Evolutionary conservation across 2,329 filamentous ascomycete species (phyloP).

Genomic region (Colletotrichum zoysiae): DNA sequence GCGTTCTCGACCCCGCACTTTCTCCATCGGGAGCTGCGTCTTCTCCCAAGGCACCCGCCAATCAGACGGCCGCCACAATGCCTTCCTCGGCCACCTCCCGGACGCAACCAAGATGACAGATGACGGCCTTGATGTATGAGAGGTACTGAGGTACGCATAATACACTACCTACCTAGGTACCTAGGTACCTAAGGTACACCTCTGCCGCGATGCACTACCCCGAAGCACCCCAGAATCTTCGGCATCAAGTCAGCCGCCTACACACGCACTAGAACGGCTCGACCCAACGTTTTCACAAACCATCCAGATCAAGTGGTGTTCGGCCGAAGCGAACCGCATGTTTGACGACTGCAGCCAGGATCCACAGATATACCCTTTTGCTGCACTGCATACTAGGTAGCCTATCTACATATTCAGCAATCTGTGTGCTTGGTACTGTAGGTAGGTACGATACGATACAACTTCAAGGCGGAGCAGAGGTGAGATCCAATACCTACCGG

Average conservation of each 20-base stretch:
- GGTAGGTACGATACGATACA: neutral
- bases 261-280: neutral
- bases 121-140: too few relatives aligned
- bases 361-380: neutral
- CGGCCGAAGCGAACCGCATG: conserved; percentile 15
- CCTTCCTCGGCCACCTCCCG: conserved; percentile 24
- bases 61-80: conserved; percentile 1
- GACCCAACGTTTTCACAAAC: neutral
- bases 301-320: neutral
- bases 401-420: neutral
- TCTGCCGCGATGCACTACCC: conserved; percentile 9
- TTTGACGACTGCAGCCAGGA: conserved; percentile 11
- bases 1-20: conserved; percentile 33
- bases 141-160: too few relatives aligned
- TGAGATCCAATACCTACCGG: neutral
- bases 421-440: neutral
- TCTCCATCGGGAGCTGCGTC: conserved; percentile 33
- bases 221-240: conserved; percentile 23
- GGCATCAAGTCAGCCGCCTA: neutral
- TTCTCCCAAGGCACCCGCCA: conserved; percentile 17
- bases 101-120: too few relatives aligned
- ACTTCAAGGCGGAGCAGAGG: neutral
- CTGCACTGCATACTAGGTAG: conserved; percentile 5
- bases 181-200: too few relatives aligned
- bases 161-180: too few relatives aligned